Evolutionary conservation across 306 rosid genomes (phyloP).

Genomic region (Senna tora): DNA sequence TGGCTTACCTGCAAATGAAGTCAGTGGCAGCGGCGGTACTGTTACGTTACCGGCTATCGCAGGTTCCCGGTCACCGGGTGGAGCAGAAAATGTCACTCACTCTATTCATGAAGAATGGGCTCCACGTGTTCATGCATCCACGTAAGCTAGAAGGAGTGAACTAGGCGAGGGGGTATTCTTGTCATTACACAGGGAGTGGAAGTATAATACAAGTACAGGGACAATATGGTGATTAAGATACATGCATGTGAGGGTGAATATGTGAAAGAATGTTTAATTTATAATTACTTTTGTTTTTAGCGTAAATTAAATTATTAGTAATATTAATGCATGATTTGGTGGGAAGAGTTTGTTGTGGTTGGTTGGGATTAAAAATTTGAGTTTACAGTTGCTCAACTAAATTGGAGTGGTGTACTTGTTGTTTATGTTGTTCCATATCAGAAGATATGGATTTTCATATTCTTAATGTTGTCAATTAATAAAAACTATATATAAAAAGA

Average conservation of each 20-base stretch:
- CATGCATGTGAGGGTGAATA: neutral
- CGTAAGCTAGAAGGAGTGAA: conserved; percentile 52
- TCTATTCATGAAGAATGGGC: conserved; percentile 86
- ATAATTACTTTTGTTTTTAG: neutral
- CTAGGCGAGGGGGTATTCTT: conserved; percentile 32
- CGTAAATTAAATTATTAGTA: neutral
- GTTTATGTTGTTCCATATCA: conserved; percentile 35
- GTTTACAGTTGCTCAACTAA: conserved; percentile 46
- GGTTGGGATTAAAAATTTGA: conserved; percentile 38
- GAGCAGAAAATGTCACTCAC: conserved; percentile 96
- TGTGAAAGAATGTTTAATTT: conserved; percentile 14
- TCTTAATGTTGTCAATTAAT: conserved; percentile 41
- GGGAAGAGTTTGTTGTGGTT: conserved; percentile 37
- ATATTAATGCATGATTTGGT: neutral
- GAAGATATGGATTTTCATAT: conserved; percentile 37
- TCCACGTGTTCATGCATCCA: conserved; percentile 63
- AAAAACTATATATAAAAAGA: conserved; percentile 12
- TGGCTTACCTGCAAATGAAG: conserved; percentile 95
- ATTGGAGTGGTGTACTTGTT: conserved; percentile 39
- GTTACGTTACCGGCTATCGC: conserved; percentile 69
- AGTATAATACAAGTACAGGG: conserved; percentile 20
- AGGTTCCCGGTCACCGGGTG: conserved; percentile 78
- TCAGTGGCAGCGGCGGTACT: conserved; percentile 90
- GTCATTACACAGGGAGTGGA: conserved; percentile 16
- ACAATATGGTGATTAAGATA: conserved; percentile 33